phyloP scores from a whole-genome alignment of 331 rosid species.

The Pyracantha coccinea region DNA sequence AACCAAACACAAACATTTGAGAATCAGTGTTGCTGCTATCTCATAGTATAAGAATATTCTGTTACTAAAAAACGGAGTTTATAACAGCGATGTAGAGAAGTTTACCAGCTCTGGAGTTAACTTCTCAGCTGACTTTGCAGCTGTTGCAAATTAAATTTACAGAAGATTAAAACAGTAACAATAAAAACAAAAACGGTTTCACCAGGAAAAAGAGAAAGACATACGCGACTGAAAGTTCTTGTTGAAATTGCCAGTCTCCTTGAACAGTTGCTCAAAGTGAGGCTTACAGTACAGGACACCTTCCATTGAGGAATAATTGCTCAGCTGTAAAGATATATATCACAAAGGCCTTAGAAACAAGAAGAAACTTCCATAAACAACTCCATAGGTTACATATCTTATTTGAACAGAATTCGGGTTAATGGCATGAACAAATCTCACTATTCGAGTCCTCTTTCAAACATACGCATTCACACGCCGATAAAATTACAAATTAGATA shows the following conservation, averaged over 20 bases:
- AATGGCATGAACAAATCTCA: neutral
- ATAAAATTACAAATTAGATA: neutral
- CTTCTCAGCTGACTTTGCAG: slow-evolving; percentile 81
- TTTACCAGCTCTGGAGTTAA: slow-evolving; percentile 79
- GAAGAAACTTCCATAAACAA: slow-evolving; percentile 12
- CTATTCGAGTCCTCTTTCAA: neutral
- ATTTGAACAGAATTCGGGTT: slow-evolving; percentile 9
- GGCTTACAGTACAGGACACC: slow-evolving; percentile 97
- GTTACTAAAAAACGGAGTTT: neutral
- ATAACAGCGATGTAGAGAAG: neutral
- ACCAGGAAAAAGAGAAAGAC: slow-evolving; percentile 22
- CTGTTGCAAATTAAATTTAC: slow-evolving; percentile 52
- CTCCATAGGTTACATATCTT: neutral
- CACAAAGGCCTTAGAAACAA: neutral
- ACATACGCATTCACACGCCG: neutral
- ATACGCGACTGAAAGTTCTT: slow-evolving; percentile 88
- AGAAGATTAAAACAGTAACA: slow-evolving; percentile 22
- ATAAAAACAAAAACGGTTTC: slow-evolving; percentile 9
- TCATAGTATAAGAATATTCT: neutral
- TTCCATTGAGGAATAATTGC: slow-evolving; percentile 97
- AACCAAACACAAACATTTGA: slow-evolving; percentile 28
- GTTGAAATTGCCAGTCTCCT: slow-evolving; percentile 76
- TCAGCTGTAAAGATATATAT: slow-evolving; percentile 51
- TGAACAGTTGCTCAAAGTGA: slow-evolving; percentile 96
- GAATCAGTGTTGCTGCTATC: slow-evolving; percentile 10